Base-by-base conservation (phyloP, 768 basidiomycete species). In the Kwoniella bestiolae region DNA sequence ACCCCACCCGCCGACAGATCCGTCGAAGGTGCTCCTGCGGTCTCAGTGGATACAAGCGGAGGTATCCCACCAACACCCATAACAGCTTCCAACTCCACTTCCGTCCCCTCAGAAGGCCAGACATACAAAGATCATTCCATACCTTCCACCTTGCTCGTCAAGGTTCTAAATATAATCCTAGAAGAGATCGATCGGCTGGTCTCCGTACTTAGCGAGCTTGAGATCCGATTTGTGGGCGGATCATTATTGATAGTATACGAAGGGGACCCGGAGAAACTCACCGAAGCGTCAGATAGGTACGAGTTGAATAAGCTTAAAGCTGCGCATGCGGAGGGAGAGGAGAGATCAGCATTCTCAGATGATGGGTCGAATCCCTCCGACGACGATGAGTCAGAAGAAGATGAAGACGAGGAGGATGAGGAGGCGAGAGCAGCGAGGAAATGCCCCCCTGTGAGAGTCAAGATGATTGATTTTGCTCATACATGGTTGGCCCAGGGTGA, bases 381-480 rank as follows among this genome's bases (percentile, higher is more conserved):
- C 0, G 68, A 62, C 34, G 64, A 68, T 41, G 73, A 66, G 49
- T 75, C 62, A 56, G 83, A 76, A 41, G 68, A 61, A 38, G 59
- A 56, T n/a, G 47, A 65, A 11, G 74, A 78, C 60, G 75, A 72
- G 34, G 59, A 56, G 23, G 61, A 52, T 52, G 67, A 66, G 25
- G 73, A 71, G 29, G 74, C 66, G 11, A 67, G 67, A 47, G n/a
- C 58, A 60, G 55, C 72, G 21, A 51, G 68, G 52, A 47, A 35
- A 60, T 85, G 83, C 32, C 84, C 84, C 18, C 85, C 87, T 32
- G 89, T 86, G 67, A 83, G 84, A 14, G 84, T 96, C 65, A 89
- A 89, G 69, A 82, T 96, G 69, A 97, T 98, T 70, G 95, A 99
- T 83, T 97, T 99, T 79, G 94, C 94, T 6, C 95, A 98, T 79